Conservation (phyloP, 2,329 filamentous ascomycete species). For the Aspergillus sergii region DNA sequence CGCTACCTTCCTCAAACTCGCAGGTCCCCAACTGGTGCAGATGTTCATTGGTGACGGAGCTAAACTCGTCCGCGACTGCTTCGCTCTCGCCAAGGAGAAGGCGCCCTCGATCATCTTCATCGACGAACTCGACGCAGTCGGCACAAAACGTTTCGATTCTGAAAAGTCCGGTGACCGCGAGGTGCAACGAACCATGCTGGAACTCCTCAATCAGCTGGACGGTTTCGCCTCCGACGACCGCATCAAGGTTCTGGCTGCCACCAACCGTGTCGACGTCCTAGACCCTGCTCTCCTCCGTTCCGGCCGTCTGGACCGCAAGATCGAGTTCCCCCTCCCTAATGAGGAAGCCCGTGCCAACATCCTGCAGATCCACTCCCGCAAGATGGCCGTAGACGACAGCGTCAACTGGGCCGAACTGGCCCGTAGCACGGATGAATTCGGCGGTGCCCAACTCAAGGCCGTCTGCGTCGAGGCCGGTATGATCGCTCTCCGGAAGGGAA, state of each 20-base stretch:
- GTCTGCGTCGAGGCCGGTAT: conserved; percentile 99
- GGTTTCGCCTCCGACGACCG: conserved; percentile 96
- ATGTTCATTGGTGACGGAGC: conserved; percentile 99
- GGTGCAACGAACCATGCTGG: conserved; percentile 98
- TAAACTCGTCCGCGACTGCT: conserved; percentile 96
- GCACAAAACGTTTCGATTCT: conserved; percentile 97
- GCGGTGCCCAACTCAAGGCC: conserved; percentile 95
- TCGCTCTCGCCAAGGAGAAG: conserved; percentile 97
- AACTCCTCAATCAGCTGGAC: conserved; percentile 96
- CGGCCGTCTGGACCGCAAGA: conserved; percentile 92
- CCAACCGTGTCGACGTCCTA: conserved; percentile 90
- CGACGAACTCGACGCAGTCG: conserved; percentile 96
- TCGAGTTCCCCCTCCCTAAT: conserved; percentile 96
- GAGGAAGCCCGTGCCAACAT: conserved; percentile 98
- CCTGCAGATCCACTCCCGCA: conserved; percentile 93
- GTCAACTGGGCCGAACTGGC: conserved; percentile 97
- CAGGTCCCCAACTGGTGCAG: conserved; percentile 94
- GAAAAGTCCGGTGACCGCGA: conserved; percentile 98
- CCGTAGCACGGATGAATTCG: conserved; percentile 96
- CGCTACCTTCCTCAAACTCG: conserved; percentile 97
- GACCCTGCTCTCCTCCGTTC: conserved; percentile 90
- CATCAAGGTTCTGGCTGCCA: conserved; percentile 94
- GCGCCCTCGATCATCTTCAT: conserved; percentile 99
- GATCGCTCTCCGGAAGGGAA: conserved; percentile 92
- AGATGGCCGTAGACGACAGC: conserved; percentile 92